These are phyloP conservation scores for Wallacemonas rigidus DNA, from an alignment of 208 protist genomes.

Conservation along the genomic window DNA sequence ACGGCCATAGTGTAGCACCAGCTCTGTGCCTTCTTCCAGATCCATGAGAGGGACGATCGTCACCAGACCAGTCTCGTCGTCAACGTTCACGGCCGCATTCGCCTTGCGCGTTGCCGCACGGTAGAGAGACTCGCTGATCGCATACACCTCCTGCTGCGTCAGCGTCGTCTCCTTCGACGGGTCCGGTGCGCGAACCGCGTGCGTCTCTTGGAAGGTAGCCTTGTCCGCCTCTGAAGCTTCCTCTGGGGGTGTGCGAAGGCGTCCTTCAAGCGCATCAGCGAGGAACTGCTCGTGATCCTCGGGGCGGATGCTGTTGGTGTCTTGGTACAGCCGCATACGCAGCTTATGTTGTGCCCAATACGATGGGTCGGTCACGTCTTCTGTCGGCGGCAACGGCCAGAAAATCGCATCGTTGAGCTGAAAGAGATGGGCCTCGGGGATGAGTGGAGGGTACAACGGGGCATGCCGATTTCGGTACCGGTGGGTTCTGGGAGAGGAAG, in stretches of 20 bases:
- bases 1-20: constrained; percentile 83
- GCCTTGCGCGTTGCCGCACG: constrained; percentile 63
- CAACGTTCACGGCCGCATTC: constrained; percentile 60
- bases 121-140: constrained; percentile 36
- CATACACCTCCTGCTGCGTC: constrained; percentile 34
- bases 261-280: constrained; percentile 12
- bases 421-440: constrained; percentile 80
- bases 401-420: constrained; percentile 81
- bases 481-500: not conserved
- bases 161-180: not conserved
- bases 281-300: constrained; percentile 39
- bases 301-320: constrained; percentile 26
- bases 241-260: constrained; percentile 4
- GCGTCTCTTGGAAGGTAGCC: not conserved
- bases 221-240: constrained; percentile 9
- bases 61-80: constrained; percentile 50
- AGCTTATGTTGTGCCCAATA: constrained; percentile 69
- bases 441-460: constrained; percentile 23
- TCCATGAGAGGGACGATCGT: constrained; percentile 67
- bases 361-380: constrained; percentile 56
- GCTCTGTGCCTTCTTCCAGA: constrained; percentile 67
- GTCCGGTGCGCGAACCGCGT: not conserved
- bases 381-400: constrained; percentile 63
- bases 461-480: not conserved
- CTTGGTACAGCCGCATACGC: constrained; percentile 77